phyloP scores from a whole-genome alignment of 1,139 yeast genomes.

The Sugiyamaella xylanicola region DNA sequence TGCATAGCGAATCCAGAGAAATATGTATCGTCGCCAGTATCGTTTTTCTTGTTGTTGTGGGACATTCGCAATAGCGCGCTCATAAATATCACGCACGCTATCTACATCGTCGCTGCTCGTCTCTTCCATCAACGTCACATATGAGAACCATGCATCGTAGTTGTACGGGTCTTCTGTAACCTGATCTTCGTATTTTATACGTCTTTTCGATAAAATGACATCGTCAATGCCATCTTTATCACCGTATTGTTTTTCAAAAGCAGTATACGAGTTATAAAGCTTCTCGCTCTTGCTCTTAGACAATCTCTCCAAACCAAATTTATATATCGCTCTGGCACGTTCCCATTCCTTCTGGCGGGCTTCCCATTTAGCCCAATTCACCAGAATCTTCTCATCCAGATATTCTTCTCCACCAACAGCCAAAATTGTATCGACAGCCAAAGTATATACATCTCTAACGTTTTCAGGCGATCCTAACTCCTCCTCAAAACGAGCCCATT shows the following conservation, averaged over 20 bases:
- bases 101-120: slow-evolving; percentile 38
- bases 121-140: slow-evolving; percentile 53
- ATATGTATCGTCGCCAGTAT: slow-evolving; percentile 69
- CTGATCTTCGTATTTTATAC: slow-evolving; percentile 54
- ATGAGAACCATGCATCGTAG: slow-evolving; percentile 83
- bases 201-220: slow-evolving; percentile 57
- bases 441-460: slow-evolving; percentile 65
- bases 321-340: slow-evolving; percentile 65
- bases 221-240: slow-evolving; percentile 54
- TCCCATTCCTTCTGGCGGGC: slow-evolving; percentile 61
- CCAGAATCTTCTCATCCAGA: slow-evolving; percentile 47
- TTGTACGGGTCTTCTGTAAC: slow-evolving; percentile 55
- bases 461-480: slow-evolving; percentile 52
- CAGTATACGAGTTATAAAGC: slow-evolving; percentile 54
- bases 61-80: slow-evolving; percentile 51
- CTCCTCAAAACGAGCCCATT: slow-evolving; percentile 63
- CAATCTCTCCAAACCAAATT: slow-evolving; percentile 53
- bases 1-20: slow-evolving; percentile 69
- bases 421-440: slow-evolving; percentile 59
- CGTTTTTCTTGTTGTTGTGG: slow-evolving; percentile 42
- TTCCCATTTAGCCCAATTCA: slow-evolving; percentile 77
- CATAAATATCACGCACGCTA: slow-evolving; percentile 46
- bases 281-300: slow-evolving; percentile 47
- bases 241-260: slow-evolving; percentile 70
- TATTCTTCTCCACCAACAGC: slow-evolving; percentile 32